Evolutionary conservation across 2,329 filamentous ascomycete genomes (phyloP), one percentile per base, ranked within the genome.

Genomic region (Sclerotinia borealis): DNA sequence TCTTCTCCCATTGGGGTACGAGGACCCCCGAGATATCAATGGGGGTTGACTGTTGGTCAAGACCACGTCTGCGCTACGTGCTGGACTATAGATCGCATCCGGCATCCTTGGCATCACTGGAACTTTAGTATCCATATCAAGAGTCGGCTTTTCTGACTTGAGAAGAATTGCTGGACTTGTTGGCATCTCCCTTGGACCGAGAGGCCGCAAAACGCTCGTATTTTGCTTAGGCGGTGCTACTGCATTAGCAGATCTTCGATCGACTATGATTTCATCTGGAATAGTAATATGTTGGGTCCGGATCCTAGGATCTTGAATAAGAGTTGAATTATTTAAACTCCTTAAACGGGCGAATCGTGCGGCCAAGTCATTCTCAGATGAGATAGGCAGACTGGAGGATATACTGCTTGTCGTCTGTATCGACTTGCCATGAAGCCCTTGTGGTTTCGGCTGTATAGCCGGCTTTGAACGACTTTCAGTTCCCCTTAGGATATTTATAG

Each of bases 381-480:
- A 25, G 34, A 7, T 49, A 7, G 75, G 48, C 34, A 59, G 68
- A 59, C 43, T 59, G 13, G 58, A 31, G 2, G 71, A 75, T 37
- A 67, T 75, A 1, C 67, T 41, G 36, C 70, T 72, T 17, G 70
- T 74, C n/a, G 78, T 71, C 25, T 77, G 76, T 19, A 88, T 73
- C 5, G 81, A 78, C 48, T 86, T 85, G 1, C 87, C 87, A 69
- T 88, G 85, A 2, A 91, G 78, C 5, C 82, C 81, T 59, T 85
- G 79, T 0, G 89, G 89, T 68, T 92, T 92, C 3, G 88, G 88
- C 29, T 86, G 84, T 10, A 89, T 76, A 5, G 72, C 67, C 11
- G 78, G 76, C 65, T 72, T 73, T 61, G 43, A 27, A 27, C 31
- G 49, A 29, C n/a, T 25, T 45, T 58, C 51, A 19, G 17, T 27